Conservation (phyloP, 2,329 filamentous ascomycete genomes). For the Neonectria ditissima region DNA sequence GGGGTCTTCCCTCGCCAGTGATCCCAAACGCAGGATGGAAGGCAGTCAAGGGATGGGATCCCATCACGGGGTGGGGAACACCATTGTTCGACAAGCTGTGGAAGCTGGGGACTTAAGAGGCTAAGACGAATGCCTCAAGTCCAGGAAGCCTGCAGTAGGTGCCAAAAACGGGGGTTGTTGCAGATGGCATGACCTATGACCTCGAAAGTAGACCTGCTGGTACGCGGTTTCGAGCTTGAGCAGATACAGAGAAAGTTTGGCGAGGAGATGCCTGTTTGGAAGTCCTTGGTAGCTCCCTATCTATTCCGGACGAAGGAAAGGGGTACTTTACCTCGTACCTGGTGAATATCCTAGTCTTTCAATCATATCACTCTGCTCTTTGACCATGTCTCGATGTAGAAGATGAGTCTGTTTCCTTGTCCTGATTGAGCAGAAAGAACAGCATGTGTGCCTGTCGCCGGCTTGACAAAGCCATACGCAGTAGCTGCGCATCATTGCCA, state of each 20-base stretch:
- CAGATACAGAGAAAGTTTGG: too few species aligned
- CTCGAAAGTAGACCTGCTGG: not conserved
- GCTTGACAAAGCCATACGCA: slow-evolving; percentile 7
- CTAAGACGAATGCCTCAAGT: slow-evolving; percentile 13
- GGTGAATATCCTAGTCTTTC: not conserved
- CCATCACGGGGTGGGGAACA: slow-evolving; percentile 58
- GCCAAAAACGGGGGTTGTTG: not conserved
- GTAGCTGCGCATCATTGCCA: not conserved
- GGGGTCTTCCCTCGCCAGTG: slow-evolving; percentile 41
- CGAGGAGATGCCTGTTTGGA: too few species aligned
- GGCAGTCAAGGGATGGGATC: slow-evolving; percentile 52
- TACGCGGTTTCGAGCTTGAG: too few species aligned
- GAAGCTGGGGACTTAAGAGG: slow-evolving; percentile 30
- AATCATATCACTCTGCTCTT: not conserved
- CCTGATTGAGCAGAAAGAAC: not conserved
- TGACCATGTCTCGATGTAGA: slow-evolving; percentile 2
- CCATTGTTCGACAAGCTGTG: slow-evolving; percentile 56
- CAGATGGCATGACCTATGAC: not conserved
- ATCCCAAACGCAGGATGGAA: slow-evolving; percentile 46
- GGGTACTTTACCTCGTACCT: too few species aligned
- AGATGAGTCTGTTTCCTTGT: not conserved
- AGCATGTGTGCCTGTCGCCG: not conserved
- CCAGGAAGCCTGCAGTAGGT: not conserved
- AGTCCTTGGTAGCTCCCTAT: too few species aligned
- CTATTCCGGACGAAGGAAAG: too few species aligned